Base-by-base conservation (phyloP, 495 filamentous ascomycete genomes). In the Neurospora sp. region DNA sequence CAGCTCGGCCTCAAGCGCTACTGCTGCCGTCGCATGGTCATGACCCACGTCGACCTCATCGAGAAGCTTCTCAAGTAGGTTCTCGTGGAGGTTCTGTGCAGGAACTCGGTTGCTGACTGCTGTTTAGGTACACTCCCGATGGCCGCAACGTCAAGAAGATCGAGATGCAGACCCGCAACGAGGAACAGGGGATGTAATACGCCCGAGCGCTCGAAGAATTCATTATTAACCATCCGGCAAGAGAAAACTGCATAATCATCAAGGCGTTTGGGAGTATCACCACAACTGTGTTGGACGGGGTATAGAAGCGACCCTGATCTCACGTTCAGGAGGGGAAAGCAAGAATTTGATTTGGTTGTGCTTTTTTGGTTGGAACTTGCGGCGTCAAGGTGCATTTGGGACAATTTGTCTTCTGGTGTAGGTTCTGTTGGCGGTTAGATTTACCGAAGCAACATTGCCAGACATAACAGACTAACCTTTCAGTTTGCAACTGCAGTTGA, bases 11-110 rank as follows among this genome's bases (percentile, higher is more conserved):
- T 94, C 84, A 94, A 93, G 81, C 89, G 96, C 42, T 99, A 98
- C 84, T 99, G 96, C 86, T 99, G 96, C 83, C 92, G 96, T 68
- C 90, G 96, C 79, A 99, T 99, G 96, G 87, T 99, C 77, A 97
- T 99, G 93, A 99, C 96, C n/a, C 96, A 99, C 81, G 96, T 99
- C 74, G 96, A 99, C 80, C 85, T 99, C 70, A 98, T 99, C 74
- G 96, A 99, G 87, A 99, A 99, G 85, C 88, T 99, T 22, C 87
- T 99, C 35, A 93, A 95, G 94, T 98, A 88, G 76, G 87, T 74
- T 8, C 31, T 31, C 8, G 41, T 74, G 41, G 69, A 65, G 9
- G 10, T 16, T 31, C n/a, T 71, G 22, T 20, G 38, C 41, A 39
- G 27, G 6, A 9, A 31, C 3, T 12, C 16, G n/a, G 40, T 75